phyloP scores from a whole-genome alignment of 495 filamentous ascomycete species.

The Penicillium cinerascens region DNA sequence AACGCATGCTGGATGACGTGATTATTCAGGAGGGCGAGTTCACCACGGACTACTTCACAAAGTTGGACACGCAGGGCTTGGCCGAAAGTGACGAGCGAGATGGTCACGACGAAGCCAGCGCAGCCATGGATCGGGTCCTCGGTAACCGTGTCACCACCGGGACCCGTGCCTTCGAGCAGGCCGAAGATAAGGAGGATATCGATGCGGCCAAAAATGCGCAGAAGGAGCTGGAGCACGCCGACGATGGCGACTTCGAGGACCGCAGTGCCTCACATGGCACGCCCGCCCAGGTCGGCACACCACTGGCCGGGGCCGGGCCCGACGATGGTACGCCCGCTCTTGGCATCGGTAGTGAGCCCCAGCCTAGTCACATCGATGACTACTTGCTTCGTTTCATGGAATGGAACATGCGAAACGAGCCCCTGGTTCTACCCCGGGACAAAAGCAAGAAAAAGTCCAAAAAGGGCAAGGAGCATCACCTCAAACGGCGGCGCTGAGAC shows the following conservation, averaged over 20 bases:
- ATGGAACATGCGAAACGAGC: constrained; percentile 71
- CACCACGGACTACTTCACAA: constrained; percentile 95
- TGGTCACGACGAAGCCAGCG: constrained; percentile 61
- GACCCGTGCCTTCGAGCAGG: constrained; percentile 71
- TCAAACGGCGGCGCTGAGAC: constrained; percentile 40
- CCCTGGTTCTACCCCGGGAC: constrained; percentile 73
- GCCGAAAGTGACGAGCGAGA: constrained; percentile 58
- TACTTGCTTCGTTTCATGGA: constrained; percentile 80
- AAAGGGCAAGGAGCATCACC: constrained; percentile 67
- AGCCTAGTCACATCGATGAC: constrained; percentile 67
- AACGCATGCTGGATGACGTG: constrained; percentile 95
- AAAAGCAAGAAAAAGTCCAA: constrained; percentile 74
- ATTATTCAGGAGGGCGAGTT: constrained; percentile 99
- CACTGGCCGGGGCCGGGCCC: constrained; percentile 15
- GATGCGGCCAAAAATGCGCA: constrained; percentile 82
- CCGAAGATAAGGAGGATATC: constrained; percentile 90
- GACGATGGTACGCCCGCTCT: constrained; percentile 13
- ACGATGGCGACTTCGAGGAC: constrained; percentile 91
- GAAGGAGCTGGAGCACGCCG: constrained; percentile 79
- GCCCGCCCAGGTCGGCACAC: constrained; percentile 32
- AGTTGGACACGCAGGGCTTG: constrained; percentile 65
- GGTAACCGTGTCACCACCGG: constrained; percentile 53
- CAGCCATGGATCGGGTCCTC: constrained; percentile 84
- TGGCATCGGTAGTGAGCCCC: constrained; percentile 12
- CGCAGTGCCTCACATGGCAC: constrained; percentile 48